These are phyloP conservation scores for Amphicarpaea edgeworthii DNA, from an alignment of 306 rosid genomes.

Conservation along the genomic window DNA sequence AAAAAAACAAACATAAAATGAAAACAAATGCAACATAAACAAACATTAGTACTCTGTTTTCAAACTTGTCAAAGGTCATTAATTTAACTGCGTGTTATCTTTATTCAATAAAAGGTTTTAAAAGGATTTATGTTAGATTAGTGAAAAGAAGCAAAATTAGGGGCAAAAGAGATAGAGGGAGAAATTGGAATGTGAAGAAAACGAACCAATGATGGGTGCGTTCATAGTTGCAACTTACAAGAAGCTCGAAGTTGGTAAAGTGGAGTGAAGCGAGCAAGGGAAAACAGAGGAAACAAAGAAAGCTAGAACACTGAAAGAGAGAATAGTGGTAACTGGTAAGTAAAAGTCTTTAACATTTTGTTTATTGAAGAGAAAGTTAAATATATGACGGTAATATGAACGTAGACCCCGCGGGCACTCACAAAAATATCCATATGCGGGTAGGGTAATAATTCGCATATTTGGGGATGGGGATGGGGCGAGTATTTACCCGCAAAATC, in stretches of 20 bases:
- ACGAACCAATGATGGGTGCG: conserved; percentile 1
- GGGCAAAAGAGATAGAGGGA: not conserved
- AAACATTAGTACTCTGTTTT: not conserved
- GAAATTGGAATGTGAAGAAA: not conserved
- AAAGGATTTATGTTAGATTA: not conserved
- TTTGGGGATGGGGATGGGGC: too few species aligned
- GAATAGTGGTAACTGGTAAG: too few species aligned
- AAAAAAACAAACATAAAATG: not conserved
- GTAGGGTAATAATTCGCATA: too few species aligned
- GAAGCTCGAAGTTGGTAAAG: not conserved
- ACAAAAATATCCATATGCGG: too few species aligned
- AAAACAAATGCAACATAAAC: not conserved
- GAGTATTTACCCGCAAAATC: too few species aligned
- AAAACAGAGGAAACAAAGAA: not conserved
- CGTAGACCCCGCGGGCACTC: too few species aligned
- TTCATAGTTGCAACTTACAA: not conserved
- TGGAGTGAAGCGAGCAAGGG: not conserved
- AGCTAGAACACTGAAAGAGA: not conserved
- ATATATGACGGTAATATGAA: too few species aligned
- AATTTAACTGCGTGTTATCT: not conserved
- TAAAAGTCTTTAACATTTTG: too few species aligned
- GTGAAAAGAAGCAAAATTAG: not conserved
- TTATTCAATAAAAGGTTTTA: not conserved
- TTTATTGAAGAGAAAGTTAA: too few species aligned
- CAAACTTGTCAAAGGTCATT: not conserved